A percentile compares a stretch with the other conserved stretches of the same genome.
phyloP scores from a whole-genome alignment of 2,329 filamentous ascomycete species.

The Zymoseptoria passerinii region DNA sequence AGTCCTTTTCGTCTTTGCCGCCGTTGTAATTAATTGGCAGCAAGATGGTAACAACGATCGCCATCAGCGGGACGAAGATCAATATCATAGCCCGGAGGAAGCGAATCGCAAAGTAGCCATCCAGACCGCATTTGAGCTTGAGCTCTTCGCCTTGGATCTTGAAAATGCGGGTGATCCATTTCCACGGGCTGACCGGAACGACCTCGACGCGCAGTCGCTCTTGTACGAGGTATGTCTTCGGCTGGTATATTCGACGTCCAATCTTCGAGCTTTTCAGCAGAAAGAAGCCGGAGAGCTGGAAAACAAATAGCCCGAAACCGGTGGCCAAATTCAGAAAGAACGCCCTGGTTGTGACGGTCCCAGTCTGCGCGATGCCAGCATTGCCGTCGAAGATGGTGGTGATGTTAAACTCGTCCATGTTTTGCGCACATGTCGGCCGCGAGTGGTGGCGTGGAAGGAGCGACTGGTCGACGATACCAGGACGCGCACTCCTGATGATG shows the following conservation, averaged over 20 bases:
- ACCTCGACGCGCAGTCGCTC: constrained; percentile 9
- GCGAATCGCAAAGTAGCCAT: constrained; percentile 11
- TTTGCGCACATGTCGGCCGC: not conserved
- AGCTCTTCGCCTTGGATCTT: constrained; percentile 9
- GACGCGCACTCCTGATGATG: not conserved
- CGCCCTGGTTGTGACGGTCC: constrained; percentile 14
- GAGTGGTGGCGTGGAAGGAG: not conserved
- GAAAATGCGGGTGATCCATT: constrained; percentile 9
- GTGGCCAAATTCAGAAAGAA: constrained; percentile 13
- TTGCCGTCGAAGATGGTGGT: not conserved
- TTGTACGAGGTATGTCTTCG: constrained; percentile 12
- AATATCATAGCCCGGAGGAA: constrained; percentile 9
- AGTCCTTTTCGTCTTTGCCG: constrained; percentile 9
- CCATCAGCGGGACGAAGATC: constrained; percentile 25
- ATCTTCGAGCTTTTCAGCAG: constrained; percentile 7
- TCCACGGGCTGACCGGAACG: constrained; percentile 3
- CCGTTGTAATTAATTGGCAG: constrained; percentile 26
- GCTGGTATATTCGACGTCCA: constrained; percentile 9
- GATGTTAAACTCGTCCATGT: not conserved
- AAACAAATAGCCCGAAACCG: constrained; percentile 9
- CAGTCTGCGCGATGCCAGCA: constrained; percentile 2
- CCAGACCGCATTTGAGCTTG: constrained; percentile 10
- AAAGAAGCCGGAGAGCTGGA: constrained; percentile 10
- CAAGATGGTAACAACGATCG: constrained; percentile 24
- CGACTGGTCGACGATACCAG: not conserved